phyloP scores from a whole-genome alignment of 768 basidiomycete genomes.

The Boletus fagicola region DNA sequence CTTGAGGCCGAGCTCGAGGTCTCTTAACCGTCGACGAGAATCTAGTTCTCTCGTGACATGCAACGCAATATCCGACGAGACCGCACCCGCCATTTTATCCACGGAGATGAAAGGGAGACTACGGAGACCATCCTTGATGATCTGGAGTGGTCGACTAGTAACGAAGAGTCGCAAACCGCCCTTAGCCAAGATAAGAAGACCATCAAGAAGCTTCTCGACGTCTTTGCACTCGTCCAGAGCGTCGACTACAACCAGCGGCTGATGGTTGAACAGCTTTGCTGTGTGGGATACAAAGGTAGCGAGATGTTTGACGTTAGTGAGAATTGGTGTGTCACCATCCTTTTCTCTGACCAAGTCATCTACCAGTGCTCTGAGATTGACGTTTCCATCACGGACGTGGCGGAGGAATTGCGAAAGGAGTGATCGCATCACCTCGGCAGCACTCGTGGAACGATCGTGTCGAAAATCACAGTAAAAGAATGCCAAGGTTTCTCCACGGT shows the following conservation, averaged over 20 bases:
- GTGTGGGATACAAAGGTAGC: not conserved
- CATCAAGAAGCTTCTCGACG: constrained; percentile 6
- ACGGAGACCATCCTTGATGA: constrained; percentile 5
- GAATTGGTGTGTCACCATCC: not conserved
- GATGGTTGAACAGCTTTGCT: not conserved
- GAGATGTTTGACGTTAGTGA: constrained; percentile 3
- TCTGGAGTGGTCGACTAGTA: constrained; percentile 17
- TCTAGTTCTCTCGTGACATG: constrained; percentile 15
- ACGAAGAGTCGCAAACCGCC: constrained; percentile 12
- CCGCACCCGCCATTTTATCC: not conserved
- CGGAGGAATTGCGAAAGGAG: constrained; percentile 16
- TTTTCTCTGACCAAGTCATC: constrained; percentile 1
- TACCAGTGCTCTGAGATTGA: not conserved
- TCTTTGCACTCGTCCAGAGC: constrained; percentile 23
- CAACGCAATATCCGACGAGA: constrained; percentile 12
- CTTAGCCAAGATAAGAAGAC: constrained; percentile 1
- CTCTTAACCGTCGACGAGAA: constrained; percentile 7
- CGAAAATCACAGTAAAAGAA: constrained; percentile 25
- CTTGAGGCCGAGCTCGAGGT: constrained; percentile 7
- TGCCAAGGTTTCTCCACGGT: not conserved
- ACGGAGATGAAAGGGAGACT: constrained; percentile 10
- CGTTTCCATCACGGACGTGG: not conserved
- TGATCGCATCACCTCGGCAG: constrained; percentile 13
- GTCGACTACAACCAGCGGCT: constrained; percentile 17
- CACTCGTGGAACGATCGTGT: not conserved